Base-by-base conservation (phyloP, 805 yeast genomes). In the Candida nonsorbophila region DNA sequence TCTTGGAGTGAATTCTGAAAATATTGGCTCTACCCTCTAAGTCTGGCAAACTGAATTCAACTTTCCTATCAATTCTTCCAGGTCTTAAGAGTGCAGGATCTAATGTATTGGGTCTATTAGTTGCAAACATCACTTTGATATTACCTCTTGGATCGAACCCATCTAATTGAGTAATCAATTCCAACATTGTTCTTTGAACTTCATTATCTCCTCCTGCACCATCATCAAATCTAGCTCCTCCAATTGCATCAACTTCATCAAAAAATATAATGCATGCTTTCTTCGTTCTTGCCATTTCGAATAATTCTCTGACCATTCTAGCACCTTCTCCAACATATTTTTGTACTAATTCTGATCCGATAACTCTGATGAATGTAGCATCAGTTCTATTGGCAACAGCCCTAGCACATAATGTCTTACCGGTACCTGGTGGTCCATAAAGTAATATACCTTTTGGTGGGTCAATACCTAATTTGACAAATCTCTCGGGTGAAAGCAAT, bases 321-420 rank as follows among this genome's bases (percentile, higher is more conserved):
- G 98, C 98, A 66, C 99, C 99, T 66, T 92, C 99, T 55, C 99
- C 99, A 29, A 92, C 97, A 56, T 92, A 92, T 58, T 92, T 92
- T 59, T 92, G 99, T 17, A 92, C 98, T 55, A 92, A 72, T 61
- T 92, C 98, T 1, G 97, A 90, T 7, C 98, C 99, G 65, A 92
- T 92, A 30, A 92, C 98, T 51, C 98, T 80, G 40, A 92, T 92
- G 47, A 92, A 92, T 0, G 99, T 92, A 15, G 99, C 98, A 61
- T 92, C 98, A 2, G 99, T 92, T 68, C 98, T 81, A 59, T 92
- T 92, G 26, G 99, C 99, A 14, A 92, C 98, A 1, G 99, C 99
- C 50, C 99, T 76, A 0, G 99, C 99, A 68, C 97, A 92, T 32
- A 92, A 66, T 1, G 99, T 92, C 55, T 92, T 92, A 58, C 99